Evolutionary conservation across 768 basidiomycete genomes (phyloP), one percentile per base, ranked within the genome.

Genomic region (Butyriboletus loyo): DNA sequence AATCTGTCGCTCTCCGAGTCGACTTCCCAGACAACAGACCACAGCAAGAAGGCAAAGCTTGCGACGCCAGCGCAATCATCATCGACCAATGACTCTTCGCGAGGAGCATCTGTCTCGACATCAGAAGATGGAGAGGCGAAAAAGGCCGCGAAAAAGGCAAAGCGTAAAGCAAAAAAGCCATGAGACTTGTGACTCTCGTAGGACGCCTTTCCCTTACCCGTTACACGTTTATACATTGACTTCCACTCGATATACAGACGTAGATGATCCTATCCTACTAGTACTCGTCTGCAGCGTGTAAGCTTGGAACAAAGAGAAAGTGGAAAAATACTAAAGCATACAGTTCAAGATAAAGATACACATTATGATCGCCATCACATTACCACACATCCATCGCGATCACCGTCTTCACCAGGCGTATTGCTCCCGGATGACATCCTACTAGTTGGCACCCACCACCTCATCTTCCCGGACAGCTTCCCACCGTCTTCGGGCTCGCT

Each of bases 351-450:
- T 57, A 63, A 59, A 58, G 50, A 66, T 59, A 65, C 60, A 59
- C 45, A 58, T 75, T 37, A 28, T 30, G 22, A 46, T 40, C 41
- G 9, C 28, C 40, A 13, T 65, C 77, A 89, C 86, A 87, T 89
- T 62, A 86, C 71, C 47, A 77, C 77, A 74, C 87, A 89, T 32
- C 82, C 80, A 36, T 85, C 86, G 35, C 80, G 77, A 54, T 77
- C 78, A 46, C 70, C 42, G 22, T 78, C 66, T 30, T 75, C 67
- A 27, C 73, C 70, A 11, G 82, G 83, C 27, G 85, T 80, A 52
- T 64, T 77, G 41, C 71, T 71, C n/a, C 79, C 83, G 31, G 78
- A 73, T 40, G 68, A 67, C 52, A 77, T 62, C 54, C 82, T 70
- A 39, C 80, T 74, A 38, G 78, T 73, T 25, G 83, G 76, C 13